phyloP scores from a whole-genome alignment of 306 rosid species.

The Alnus rubra region DNA sequence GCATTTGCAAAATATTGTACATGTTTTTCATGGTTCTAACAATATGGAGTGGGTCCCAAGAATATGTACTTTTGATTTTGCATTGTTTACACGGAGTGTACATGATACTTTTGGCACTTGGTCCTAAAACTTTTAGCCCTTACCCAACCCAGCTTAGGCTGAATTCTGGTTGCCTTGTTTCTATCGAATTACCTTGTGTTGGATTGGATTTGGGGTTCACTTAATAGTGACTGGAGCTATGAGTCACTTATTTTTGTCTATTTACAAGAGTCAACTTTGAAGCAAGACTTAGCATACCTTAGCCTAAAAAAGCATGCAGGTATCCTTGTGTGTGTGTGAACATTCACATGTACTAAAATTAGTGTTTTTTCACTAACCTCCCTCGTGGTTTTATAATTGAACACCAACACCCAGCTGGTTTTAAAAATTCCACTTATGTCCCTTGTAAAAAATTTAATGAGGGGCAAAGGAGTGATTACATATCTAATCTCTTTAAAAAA shows the following conservation, averaged over 20 bases:
- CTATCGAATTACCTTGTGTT: not conserved
- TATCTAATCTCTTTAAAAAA: too few relatives aligned
- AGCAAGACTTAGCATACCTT: not conserved
- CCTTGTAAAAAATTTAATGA: too few relatives aligned
- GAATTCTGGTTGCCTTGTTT: not conserved
- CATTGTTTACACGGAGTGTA: too few relatives aligned
- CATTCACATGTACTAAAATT: not conserved
- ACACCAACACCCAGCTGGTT: too few relatives aligned
- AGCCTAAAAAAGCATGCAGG: not conserved
- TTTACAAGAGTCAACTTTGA: not conserved
- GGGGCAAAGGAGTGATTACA: too few relatives aligned
- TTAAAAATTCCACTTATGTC: too few relatives aligned
- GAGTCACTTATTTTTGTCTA: not conserved
- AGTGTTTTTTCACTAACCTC: too few relatives aligned
- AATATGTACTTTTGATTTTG: too few relatives aligned
- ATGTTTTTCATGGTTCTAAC: too few relatives aligned
- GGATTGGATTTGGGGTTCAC: not conserved
- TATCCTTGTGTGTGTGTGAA: not conserved
- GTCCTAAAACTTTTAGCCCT: not conserved
- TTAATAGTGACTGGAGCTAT: not conserved
- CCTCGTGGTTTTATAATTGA: too few relatives aligned
- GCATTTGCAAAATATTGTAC: not conserved
- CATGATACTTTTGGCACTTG: too few relatives aligned
- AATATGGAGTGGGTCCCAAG: too few relatives aligned
- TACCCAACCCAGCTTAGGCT: not conserved